phyloP scores from a whole-genome alignment of 352 stramenopile species.

The Pythium biforme region DNA sequence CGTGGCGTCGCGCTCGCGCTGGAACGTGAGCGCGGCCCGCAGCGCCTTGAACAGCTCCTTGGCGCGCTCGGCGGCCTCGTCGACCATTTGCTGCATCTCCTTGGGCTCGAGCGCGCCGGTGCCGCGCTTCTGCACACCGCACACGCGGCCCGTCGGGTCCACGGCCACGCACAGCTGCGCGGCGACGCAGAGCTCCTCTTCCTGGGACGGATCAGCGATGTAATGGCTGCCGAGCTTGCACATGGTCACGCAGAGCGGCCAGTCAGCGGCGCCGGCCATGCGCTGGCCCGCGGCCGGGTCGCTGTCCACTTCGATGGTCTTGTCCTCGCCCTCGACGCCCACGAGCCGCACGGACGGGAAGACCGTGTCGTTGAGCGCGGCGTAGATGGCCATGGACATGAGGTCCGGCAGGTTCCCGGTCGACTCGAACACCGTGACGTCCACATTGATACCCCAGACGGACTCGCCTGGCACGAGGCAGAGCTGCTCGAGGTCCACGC shows the following conservation, averaged over 20 bases:
- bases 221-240: slow-evolving; percentile 72
- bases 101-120: slow-evolving; percentile 63
- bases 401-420: slow-evolving; percentile 70
- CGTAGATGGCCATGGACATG: slow-evolving; percentile 81
- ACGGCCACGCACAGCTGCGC: slow-evolving; percentile 75
- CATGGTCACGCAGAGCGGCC: slow-evolving; percentile 74
- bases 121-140: slow-evolving; percentile 76
- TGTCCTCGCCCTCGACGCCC: slow-evolving; percentile 71
- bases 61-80: slow-evolving; percentile 61
- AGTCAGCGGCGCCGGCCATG: slow-evolving; percentile 46
- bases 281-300: slow-evolving; percentile 59
- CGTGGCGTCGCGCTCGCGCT: slow-evolving; percentile 46
- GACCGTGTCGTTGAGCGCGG: slow-evolving; percentile 76
- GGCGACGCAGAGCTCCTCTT: slow-evolving; percentile 77
- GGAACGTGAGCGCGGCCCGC: slow-evolving; percentile 43
- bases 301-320: slow-evolving; percentile 73
- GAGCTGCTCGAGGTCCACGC: slow-evolving; percentile 50
- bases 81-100: slow-evolving; percentile 81
- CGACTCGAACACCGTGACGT: slow-evolving; percentile 81
- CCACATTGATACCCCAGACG: slow-evolving; percentile 69
- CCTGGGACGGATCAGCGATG: slow-evolving; percentile 64
- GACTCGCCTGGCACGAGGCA: slow-evolving; percentile 73
- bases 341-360: slow-evolving; percentile 70
- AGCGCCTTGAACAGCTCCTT: slow-evolving; percentile 67
- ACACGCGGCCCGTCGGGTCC: slow-evolving; percentile 55